Percentiles rank a stretch among this genome's conserved stretches.
phyloP scores from a whole-genome alignment of 108 stramenopile genomes.

The Skeletonema potamos region DNA sequence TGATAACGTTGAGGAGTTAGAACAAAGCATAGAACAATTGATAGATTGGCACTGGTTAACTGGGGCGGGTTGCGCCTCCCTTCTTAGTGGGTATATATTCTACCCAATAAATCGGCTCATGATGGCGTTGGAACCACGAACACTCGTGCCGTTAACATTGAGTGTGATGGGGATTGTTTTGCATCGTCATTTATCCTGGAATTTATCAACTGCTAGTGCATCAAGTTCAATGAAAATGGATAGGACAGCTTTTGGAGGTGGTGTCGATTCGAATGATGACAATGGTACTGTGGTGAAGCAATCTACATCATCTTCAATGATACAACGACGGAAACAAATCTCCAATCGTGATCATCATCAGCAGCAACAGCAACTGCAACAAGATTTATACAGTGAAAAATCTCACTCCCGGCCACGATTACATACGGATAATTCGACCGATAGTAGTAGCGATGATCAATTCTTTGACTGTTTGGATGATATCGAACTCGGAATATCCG shows the following conservation, averaged over 20 bases:
- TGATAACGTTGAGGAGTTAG: not conserved
- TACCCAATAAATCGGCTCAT: conserved; percentile 15
- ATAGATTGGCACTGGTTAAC: conserved; percentile 16
- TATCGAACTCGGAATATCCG: conserved; percentile 13
- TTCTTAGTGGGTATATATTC: conserved; percentile 20
- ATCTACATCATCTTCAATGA: conserved; percentile 5
- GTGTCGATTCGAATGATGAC: not conserved
- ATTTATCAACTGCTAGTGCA: not conserved
- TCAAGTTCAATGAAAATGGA: not conserved
- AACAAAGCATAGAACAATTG: not conserved
- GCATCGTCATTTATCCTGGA: not conserved
- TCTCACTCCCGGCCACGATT: conserved; percentile 5
- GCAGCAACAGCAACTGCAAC: not conserved
- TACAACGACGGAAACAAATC: conserved; percentile 16
- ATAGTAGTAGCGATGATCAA: conserved; percentile 17
- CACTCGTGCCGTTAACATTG: not conserved
- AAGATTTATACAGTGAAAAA: not conserved
- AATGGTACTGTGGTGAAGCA: not conserved
- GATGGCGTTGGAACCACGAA: conserved; percentile 3
- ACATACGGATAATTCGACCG: conserved; percentile 10
- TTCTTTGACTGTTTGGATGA: conserved; percentile 43
- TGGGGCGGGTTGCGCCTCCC: conserved; percentile 12
- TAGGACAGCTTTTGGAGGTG: not conserved
- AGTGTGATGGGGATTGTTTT: not conserved
- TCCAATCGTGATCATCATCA: not conserved